phyloP scores from a whole-genome alignment of 2,329 filamentous ascomycete species.

The Aphanoascus verrucosus region DNA sequence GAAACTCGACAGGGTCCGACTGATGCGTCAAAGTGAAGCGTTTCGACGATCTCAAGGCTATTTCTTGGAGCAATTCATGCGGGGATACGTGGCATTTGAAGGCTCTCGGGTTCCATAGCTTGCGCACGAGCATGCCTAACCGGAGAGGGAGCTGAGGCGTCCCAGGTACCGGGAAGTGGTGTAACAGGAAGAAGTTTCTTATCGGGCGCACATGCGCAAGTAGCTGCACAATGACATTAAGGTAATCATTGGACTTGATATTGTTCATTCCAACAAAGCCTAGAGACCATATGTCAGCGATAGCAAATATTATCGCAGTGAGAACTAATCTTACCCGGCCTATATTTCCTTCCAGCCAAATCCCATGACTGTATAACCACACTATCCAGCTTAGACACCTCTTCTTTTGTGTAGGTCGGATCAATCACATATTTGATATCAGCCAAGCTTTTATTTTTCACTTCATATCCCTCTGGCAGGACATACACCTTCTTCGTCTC shows the following conservation, averaged over 20 bases:
- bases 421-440: slow-evolving; percentile 98
- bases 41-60: slow-evolving; percentile 80
- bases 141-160: slow-evolving; percentile 73
- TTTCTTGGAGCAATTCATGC: slow-evolving; percentile 91
- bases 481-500: slow-evolving; percentile 43
- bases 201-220: slow-evolving; percentile 81
- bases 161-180: slow-evolving; percentile 56
- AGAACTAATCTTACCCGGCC: slow-evolving; percentile 46
- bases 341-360: slow-evolving; percentile 71
- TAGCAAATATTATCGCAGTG: not conserved
- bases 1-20: slow-evolving; percentile 90
- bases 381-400: slow-evolving; percentile 71
- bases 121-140: slow-evolving; percentile 80
- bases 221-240: slow-evolving; percentile 89
- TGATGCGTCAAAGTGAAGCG: slow-evolving; percentile 83
- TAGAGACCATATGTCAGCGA: slow-evolving; percentile 16
- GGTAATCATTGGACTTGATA: slow-evolving; percentile 98
- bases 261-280: slow-evolving; percentile 98
- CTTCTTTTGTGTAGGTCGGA: slow-evolving; percentile 67
- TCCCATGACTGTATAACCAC: slow-evolving; percentile 55
- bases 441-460: slow-evolving; percentile 84
- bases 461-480: slow-evolving; percentile 91
- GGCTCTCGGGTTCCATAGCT: slow-evolving; percentile 94
- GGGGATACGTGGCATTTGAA: slow-evolving; percentile 96
- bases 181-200: slow-evolving; percentile 82